Conservation (phyloP, 352 stramenopile species). For the Globisporangium nagaii region DNA sequence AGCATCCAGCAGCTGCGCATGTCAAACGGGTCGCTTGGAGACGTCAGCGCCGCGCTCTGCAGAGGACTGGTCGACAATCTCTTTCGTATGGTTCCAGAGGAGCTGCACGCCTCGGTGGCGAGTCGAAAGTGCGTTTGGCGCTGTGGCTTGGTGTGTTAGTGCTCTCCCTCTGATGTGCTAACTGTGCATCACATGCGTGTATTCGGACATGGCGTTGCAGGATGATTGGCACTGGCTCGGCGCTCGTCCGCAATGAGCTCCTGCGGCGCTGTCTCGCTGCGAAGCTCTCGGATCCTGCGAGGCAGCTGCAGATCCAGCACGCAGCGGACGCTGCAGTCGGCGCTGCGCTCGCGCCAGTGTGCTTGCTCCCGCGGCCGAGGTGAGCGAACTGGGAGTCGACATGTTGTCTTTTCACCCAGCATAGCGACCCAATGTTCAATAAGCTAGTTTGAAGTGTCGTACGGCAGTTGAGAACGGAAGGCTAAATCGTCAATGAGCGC, state of each 20-base stretch:
- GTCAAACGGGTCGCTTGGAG: constrained; percentile 65
- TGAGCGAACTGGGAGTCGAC: too few species aligned
- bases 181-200: too few species aligned
- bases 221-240: constrained; percentile 72
- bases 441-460: too few species aligned
- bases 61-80: constrained; percentile 69
- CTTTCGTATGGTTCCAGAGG: constrained; percentile 52
- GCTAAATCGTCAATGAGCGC: too few species aligned
- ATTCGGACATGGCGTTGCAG: too few species aligned
- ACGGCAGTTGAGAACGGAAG: too few species aligned
- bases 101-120: constrained; percentile 24
- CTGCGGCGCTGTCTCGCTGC: constrained; percentile 44
- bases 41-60: constrained; percentile 64
- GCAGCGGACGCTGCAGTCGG: constrained; percentile 54
- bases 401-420: too few species aligned
- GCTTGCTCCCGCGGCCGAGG: too few species aligned
- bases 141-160: not conserved
- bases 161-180: not conserved
- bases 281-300: constrained; percentile 25
- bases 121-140: constrained; percentile 33
- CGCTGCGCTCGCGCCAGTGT: constrained; percentile 35
- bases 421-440: too few species aligned
- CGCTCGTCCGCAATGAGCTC: constrained; percentile 55
- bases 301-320: constrained; percentile 33
- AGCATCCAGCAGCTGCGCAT: constrained; percentile 45